Percentiles rank a stretch among this genome's conserved stretches.
phyloP scores from a whole-genome alignment of 805 yeast genomes.

The Candida ipomoeae region DNA sequence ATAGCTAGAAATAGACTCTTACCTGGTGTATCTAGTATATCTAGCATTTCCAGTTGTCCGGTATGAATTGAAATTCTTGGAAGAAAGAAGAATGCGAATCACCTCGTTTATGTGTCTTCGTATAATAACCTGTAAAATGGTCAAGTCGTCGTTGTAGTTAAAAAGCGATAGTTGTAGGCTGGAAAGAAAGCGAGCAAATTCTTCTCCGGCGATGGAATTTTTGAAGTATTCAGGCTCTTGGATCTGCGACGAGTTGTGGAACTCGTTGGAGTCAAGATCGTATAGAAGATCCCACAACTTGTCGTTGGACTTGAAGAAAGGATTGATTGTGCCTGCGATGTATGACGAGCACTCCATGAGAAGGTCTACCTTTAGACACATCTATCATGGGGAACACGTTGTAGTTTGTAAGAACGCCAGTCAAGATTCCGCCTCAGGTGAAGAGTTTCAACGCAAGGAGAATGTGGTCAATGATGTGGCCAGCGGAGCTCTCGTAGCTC shows the following conservation, averaged over 20 bases:
- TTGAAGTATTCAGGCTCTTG: slow-evolving; percentile 20
- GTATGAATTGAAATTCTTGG: slow-evolving; percentile 30
- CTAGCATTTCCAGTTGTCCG: too few relatives aligned
- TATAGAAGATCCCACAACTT: slow-evolving; percentile 59
- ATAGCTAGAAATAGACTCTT: too few relatives aligned
- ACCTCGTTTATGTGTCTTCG: slow-evolving; percentile 44
- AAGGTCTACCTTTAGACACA: slow-evolving; percentile 49
- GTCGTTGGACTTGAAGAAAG: slow-evolving; percentile 52
- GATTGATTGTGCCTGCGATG: slow-evolving; percentile 66
- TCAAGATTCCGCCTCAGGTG: slow-evolving; percentile 39
- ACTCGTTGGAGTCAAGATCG: slow-evolving; percentile 51
- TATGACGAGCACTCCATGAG: slow-evolving; percentile 39
- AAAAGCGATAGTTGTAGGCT: slow-evolving; percentile 40
- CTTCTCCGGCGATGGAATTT: slow-evolving; percentile 41
- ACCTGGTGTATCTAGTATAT: too few relatives aligned
- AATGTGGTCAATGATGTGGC: slow-evolving; percentile 39
- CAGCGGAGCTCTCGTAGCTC: slow-evolving; percentile 37
- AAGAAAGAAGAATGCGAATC: slow-evolving; percentile 33
- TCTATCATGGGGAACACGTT: slow-evolving; percentile 58
- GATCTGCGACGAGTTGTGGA: slow-evolving; percentile 27
- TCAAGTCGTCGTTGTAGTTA: slow-evolving; percentile 43
- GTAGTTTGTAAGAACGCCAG: slow-evolving; percentile 35
- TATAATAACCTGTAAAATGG: slow-evolving; percentile 41
- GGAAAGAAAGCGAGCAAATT: slow-evolving; percentile 38
- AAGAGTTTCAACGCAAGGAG: slow-evolving; percentile 41